A percentile compares a stretch with the other conserved stretches of the same genome.
Conservation (phyloP, 2,329 filamentous ascomycete species). For the Macrophomina pseudophaseolina region DNA sequence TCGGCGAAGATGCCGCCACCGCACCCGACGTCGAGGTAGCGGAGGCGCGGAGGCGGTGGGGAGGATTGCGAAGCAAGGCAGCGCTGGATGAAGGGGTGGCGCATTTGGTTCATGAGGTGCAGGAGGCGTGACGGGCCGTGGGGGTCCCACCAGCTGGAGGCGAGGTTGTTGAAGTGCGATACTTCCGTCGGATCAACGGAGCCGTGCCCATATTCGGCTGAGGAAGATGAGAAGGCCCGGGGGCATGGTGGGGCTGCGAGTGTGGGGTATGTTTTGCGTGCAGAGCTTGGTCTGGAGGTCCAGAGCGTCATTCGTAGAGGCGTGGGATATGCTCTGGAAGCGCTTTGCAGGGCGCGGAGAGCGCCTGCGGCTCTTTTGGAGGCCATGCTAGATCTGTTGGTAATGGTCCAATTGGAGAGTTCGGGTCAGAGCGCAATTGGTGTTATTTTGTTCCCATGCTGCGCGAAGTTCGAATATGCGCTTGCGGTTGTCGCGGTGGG, state of each 20-base stretch:
- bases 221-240: constrained; percentile 5
- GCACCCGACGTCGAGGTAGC: constrained; percentile 91
- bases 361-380: constrained; percentile 7
- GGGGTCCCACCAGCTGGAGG: constrained; percentile 96
- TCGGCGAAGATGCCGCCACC: constrained; percentile 97
- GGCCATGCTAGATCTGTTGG: background rate
- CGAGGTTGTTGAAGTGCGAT: constrained; percentile 91
- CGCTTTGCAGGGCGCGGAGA: constrained; percentile 2
- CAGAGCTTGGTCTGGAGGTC: background rate
- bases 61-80: constrained; percentile 61
- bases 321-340: background rate
- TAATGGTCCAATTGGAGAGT: too few relatives aligned
- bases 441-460: background rate
- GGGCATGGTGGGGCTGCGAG: background rate
- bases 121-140: constrained; percentile 89
- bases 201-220: constrained; percentile 24
- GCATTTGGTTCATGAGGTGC: constrained; percentile 97
- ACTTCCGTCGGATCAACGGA: constrained; percentile 82
- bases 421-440: background rate
- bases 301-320: background rate
- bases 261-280: background rate
- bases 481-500: background rate
- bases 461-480: background rate
- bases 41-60: constrained; percentile 49
- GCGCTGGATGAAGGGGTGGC: constrained; percentile 84